Conservation (phyloP, 2,329 filamentous ascomycete genomes). For the Trichoderma sp. region DNA sequence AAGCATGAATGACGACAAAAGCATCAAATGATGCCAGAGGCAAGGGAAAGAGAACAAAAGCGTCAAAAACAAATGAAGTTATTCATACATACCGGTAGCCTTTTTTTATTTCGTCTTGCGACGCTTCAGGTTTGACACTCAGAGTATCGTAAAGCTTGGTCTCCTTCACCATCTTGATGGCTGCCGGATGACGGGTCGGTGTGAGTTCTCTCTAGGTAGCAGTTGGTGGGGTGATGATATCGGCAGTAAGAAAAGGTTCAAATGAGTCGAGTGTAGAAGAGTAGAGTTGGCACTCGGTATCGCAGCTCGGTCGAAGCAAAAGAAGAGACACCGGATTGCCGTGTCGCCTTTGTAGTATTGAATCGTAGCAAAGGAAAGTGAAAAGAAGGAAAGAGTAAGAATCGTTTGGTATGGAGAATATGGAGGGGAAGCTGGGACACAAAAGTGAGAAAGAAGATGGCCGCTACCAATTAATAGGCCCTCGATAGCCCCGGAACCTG, state of each 20-base stretch:
- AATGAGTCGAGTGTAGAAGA: not conserved
- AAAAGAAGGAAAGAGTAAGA: not conserved
- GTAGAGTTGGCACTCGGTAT: not conserved
- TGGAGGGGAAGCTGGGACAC: constrained; percentile 27
- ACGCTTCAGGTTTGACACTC: constrained; percentile 74
- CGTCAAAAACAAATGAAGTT: not conserved
- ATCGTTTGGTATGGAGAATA: not conserved
- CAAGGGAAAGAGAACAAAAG: not conserved
- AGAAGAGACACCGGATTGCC: not conserved
- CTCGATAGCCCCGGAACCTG: not conserved
- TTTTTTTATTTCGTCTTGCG: constrained; percentile 96
- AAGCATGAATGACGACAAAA: constrained; percentile 26
- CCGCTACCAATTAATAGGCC: constrained; percentile 13
- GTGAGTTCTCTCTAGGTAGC: not conserved
- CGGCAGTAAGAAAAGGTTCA: not conserved
- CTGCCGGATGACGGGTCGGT: not conserved
- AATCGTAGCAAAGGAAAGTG: not conserved
- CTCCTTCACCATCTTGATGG: constrained; percentile 80
- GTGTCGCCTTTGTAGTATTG: not conserved
- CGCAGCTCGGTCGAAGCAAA: not conserved
- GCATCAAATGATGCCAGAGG: not conserved
- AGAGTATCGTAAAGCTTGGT: constrained; percentile 93
- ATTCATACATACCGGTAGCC: constrained; percentile 72
- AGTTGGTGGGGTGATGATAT: constrained; percentile 12
- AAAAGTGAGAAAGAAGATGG: constrained; percentile 1